phyloP scores from a whole-genome alignment of 2,329 filamentous ascomycete species.

The Trichophyton verrucosum region DNA sequence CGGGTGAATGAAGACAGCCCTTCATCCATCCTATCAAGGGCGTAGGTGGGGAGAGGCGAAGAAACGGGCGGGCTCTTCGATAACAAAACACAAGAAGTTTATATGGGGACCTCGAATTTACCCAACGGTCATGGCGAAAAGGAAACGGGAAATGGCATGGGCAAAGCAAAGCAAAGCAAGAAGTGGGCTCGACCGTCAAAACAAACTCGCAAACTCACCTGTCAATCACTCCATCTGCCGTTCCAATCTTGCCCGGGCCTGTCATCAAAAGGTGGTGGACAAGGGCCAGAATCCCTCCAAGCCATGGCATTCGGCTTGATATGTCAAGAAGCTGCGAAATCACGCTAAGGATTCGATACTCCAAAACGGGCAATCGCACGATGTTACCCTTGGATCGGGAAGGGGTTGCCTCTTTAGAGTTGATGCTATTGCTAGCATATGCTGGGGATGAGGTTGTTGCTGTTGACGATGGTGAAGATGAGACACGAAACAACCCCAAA shows the following conservation, averaged over 20 bases:
- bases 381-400: constrained; percentile 21
- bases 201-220: constrained; percentile 55
- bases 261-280: constrained; percentile 59
- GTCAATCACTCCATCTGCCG: constrained; percentile 67
- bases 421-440: neutral
- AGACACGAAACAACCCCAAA: constrained; percentile 52
- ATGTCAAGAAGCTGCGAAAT: constrained; percentile 61
- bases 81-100: neutral
- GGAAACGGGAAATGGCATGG: constrained; percentile 2
- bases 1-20: neutral
- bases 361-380: constrained; percentile 51
- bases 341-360: constrained; percentile 67
- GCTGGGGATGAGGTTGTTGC: constrained; percentile 35
- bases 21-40: neutral
- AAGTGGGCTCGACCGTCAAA: constrained; percentile 6
- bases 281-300: constrained; percentile 62
- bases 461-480: constrained; percentile 31
- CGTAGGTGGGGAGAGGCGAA: neutral
- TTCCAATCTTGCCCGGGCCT: constrained; percentile 64
- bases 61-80: neutral
- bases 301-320: constrained; percentile 78
- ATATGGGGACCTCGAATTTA: neutral
- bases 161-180: constrained; percentile 11
- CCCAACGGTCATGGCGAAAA: constrained; percentile 7
- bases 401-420: constrained; percentile 8